Evolutionary conservation across 1,284 basidiomycete species (phyloP), one percentile per base, ranked within the genome.

Genomic region (Sporisorium iseilematis-ciliati): DNA sequence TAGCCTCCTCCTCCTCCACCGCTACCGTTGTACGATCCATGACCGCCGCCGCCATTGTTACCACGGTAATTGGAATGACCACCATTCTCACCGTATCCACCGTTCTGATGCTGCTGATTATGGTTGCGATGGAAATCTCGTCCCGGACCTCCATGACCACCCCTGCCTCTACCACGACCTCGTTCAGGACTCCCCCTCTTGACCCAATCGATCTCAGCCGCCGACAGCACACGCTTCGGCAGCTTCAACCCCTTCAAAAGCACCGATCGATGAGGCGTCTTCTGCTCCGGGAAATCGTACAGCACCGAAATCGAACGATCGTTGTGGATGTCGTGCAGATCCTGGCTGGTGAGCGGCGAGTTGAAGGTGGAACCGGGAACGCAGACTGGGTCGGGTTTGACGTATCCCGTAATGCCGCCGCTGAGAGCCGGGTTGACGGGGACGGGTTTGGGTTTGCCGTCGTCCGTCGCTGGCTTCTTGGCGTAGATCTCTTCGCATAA

Each of bases 351-450:
- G 23, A 94, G 86, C 1, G 95, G 95, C 33, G 90, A 91, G 80
- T 92, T 90, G 85, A 93, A 95, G 0, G 93, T 95, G 16, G 95
- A 92, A 48, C 93, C 93, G 3, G 97, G 97, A 7, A 99, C 90
- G 82, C 92, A 97, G 57, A 91, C 90, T 3, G 94, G 92, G 85
- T 97, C 95, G 8, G 92, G 90, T 25, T 93, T 87, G 48, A 94
- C 89, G 43, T 88, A 89, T 10, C 97, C 97, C 52, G 89, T 91
- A 56, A 97, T 90, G 12, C 95, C 94, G 65, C 90, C 90, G 78
- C 91, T 93, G 14, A 91, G 86, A 40, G 88, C 89, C 14, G 89
- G 86, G 79, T 96, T 91, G 57, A 99, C 88, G 0, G 88, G 77
- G 4, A 88, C 79, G 6, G 86, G 85, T 7, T 62, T 63, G 11